Conservation (phyloP, 2,329 filamentous ascomycete species). For the Penicillium freii region DNA sequence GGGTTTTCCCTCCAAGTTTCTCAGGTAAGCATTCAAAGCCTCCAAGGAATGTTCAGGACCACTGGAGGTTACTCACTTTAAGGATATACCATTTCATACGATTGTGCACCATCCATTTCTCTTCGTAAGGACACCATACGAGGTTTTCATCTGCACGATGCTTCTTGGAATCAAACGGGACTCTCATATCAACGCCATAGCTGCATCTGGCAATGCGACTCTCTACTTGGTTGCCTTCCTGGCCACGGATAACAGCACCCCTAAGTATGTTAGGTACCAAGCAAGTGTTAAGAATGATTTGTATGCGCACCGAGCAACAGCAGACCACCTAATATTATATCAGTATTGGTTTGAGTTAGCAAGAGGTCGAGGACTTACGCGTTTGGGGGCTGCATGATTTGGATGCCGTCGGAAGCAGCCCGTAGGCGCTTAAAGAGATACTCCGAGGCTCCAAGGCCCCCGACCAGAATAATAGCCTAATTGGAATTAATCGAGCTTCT, state of each 20-base stretch:
- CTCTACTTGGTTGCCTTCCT: slow-evolving; percentile 25
- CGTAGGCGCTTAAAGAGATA: slow-evolving; percentile 36
- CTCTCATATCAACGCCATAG: slow-evolving; percentile 2
- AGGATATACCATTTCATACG: slow-evolving; percentile 26
- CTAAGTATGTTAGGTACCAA: slow-evolving; percentile 2
- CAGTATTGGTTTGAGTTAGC: background rate
- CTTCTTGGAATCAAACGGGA: rapidly evolving
- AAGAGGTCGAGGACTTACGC: slow-evolving; percentile 19
- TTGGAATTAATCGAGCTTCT: background rate
- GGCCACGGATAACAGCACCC: slow-evolving; percentile 26
- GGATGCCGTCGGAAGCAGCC: slow-evolving; percentile 21
- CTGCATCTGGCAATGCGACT: slow-evolving; percentile 21
- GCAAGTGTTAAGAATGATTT: too few species aligned
- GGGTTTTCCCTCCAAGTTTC: slow-evolving; percentile 8
- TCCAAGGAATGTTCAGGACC: background rate
- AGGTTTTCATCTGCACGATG: background rate
- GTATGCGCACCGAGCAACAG: slow-evolving; percentile 23
- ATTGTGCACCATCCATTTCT: background rate
- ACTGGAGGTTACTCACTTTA: slow-evolving; percentile 15
- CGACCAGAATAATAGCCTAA: slow-evolving; percentile 39
- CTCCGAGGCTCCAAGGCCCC: slow-evolving; percentile 39
- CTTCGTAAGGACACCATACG: slow-evolving; percentile 8
- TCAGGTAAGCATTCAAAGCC: background rate
- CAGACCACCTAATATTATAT: slow-evolving; percentile 23
- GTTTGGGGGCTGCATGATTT: slow-evolving; percentile 35